Conservation (phyloP, 108 stramenopile species). For the Schizochytrium sp. region DNA sequence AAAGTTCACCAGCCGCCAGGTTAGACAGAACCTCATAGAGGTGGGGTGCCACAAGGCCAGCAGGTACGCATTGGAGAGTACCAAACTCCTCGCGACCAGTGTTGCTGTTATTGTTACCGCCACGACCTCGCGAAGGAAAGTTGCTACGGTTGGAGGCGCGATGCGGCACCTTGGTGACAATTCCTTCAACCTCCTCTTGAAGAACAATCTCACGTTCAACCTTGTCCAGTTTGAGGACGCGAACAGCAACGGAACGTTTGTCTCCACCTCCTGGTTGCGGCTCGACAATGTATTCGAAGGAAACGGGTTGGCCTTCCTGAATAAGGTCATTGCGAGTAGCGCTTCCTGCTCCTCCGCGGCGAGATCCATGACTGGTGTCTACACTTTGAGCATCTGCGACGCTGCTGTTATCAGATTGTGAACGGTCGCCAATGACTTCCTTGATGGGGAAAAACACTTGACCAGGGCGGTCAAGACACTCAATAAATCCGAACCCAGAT, state of each 20-base stretch:
- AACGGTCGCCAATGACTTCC: constrained; percentile 39
- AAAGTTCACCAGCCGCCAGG: background rate
- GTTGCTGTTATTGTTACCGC: background rate
- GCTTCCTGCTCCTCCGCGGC: background rate
- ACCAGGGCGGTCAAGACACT: constrained; percentile 26
- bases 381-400: background rate
- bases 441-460: constrained; percentile 54
- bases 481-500: constrained; percentile 55
- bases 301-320: background rate
- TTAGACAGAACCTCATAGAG: background rate
- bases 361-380: background rate
- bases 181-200: constrained; percentile 9
- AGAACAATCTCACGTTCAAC: background rate
- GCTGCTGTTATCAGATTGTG: background rate
- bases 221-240: constrained; percentile 37
- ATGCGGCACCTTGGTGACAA: constrained; percentile 46
- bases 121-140: background rate
- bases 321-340: background rate
- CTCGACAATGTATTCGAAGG: constrained; percentile 11
- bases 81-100: constrained; percentile 7
- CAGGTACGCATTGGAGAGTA: constrained; percentile 40
- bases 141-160: background rate
- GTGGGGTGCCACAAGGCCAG: background rate
- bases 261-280: background rate
- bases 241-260: constrained; percentile 21